Evolutionary conservation across 345 rosid species (phyloP).

Genomic region (Leavenworthia alabamica): DNA sequence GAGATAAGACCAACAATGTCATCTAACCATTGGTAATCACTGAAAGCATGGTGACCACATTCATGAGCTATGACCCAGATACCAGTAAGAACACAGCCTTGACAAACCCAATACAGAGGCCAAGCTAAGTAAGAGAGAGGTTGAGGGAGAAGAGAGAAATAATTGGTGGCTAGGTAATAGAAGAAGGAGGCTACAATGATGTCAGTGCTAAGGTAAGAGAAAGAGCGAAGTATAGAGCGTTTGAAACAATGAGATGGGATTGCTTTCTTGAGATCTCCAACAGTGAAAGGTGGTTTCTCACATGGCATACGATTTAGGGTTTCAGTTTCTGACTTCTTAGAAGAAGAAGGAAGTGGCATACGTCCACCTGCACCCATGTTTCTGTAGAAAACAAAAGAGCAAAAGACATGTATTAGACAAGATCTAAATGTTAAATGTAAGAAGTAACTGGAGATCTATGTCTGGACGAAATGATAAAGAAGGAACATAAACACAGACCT

Average conservation of each 20-base stretch:
- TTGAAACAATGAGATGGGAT: constrained; percentile 86
- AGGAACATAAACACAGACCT: not conserved
- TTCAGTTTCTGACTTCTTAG: constrained; percentile 32
- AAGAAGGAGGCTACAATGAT: constrained; percentile 47
- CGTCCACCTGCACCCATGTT: constrained; percentile 87
- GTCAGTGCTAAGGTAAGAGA: constrained; percentile 60
- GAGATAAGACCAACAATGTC: constrained; percentile 73
- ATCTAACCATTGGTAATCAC: constrained; percentile 83
- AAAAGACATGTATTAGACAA: not conserved
- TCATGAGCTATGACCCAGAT: constrained; percentile 92
- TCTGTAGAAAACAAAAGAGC: constrained; percentile 10
- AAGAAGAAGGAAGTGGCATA: constrained; percentile 41
- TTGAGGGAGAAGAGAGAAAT: constrained; percentile 48
- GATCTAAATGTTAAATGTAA: constrained; percentile 11
- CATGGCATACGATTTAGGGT: constrained; percentile 49
- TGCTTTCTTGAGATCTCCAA: constrained; percentile 65
- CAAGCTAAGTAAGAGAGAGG: constrained; percentile 61
- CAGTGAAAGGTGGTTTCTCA: constrained; percentile 63
- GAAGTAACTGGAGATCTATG: not conserved
- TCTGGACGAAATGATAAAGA: not conserved
- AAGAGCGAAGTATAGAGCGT: constrained; percentile 71
- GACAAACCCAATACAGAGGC: constrained; percentile 75
- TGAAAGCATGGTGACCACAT: constrained; percentile 96
- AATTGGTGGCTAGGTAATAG: constrained; percentile 49
- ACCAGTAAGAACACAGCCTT: constrained; percentile 70